phyloP scores from a whole-genome alignment of 352 stramenopile genomes.

The Pythium dissotocum region DNA sequence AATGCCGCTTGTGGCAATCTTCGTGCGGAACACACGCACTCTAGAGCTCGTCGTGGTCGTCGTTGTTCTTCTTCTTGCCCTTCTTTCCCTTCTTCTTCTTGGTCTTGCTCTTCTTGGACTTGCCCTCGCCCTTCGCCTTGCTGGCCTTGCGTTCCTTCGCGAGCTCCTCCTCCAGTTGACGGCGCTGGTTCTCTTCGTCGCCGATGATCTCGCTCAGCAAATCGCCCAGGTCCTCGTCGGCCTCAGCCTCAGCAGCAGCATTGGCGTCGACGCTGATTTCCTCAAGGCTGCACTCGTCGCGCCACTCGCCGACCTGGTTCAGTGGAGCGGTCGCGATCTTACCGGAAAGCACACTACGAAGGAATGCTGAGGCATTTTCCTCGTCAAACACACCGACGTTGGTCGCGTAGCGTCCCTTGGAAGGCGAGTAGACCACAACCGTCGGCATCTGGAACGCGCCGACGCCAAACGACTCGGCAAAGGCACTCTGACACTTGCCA shows the following conservation, averaged over 20 bases:
- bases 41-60: slow-evolving; percentile 54
- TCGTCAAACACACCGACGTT: slow-evolving; percentile 73
- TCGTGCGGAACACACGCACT: background rate
- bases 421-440: slow-evolving; percentile 71
- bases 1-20: too few species aligned
- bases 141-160: slow-evolving; percentile 37
- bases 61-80: slow-evolving; percentile 51
- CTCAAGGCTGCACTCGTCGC: slow-evolving; percentile 50
- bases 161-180: slow-evolving; percentile 52
- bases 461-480: slow-evolving; percentile 68
- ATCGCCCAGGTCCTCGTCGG: slow-evolving; percentile 61
- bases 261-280: slow-evolving; percentile 42
- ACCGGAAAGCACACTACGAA: slow-evolving; percentile 65
- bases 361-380: slow-evolving; percentile 51
- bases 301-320: slow-evolving; percentile 37
- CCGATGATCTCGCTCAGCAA: slow-evolving; percentile 74
- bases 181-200: slow-evolving; percentile 63
- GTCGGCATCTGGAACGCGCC: slow-evolving; percentile 78
- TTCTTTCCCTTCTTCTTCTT: slow-evolving; percentile 62
- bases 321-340: slow-evolving; percentile 64
- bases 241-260: slow-evolving; percentile 32
- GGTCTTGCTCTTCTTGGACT: slow-evolving; percentile 45
- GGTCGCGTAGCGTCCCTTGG: slow-evolving; percentile 66
- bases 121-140: slow-evolving; percentile 44
- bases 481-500: slow-evolving; percentile 70